These are phyloP conservation scores for Haberlea rhodopensis DNA, from an alignment of 257 asterid species.

Conservation along the genomic window DNA sequence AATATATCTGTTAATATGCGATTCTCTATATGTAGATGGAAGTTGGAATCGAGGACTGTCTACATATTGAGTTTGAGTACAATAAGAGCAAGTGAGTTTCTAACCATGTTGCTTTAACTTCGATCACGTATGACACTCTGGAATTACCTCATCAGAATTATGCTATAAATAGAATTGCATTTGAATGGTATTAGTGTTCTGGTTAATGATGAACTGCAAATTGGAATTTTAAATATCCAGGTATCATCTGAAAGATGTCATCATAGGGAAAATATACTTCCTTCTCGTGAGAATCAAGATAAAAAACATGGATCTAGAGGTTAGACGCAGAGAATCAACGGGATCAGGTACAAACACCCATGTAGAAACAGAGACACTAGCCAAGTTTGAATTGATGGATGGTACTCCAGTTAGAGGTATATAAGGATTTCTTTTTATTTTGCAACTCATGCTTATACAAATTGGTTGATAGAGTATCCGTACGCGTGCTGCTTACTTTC, in stretches of 20 bases:
- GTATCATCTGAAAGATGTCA: slow-evolving; percentile 96
- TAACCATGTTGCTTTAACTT: not conserved
- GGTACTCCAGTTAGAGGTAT: slow-evolving; percentile 99
- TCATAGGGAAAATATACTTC: slow-evolving; percentile 89
- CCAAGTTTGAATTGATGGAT: slow-evolving; percentile 97
- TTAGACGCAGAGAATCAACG: slow-evolving; percentile 93
- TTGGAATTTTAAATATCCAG: slow-evolving; percentile 43
- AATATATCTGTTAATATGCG: slow-evolving; percentile 3
- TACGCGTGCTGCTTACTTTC: too few species aligned
- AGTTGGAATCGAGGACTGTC: slow-evolving; percentile 98
- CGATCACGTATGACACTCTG: slow-evolving; percentile 7
- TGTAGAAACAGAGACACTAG: slow-evolving; percentile 97
- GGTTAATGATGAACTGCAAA: too few species aligned
- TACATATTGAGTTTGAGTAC: slow-evolving; percentile 97
- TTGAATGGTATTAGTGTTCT: not conserved
- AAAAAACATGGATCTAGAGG: slow-evolving; percentile 97
- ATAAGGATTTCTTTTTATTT: too few species aligned
- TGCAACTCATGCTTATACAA: too few species aligned
- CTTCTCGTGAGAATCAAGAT: slow-evolving; percentile 95
- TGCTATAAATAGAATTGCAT: not conserved
- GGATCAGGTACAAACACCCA: slow-evolving; percentile 95
- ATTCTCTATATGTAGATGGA: slow-evolving; percentile 72
- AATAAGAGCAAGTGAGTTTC: slow-evolving; percentile 88
- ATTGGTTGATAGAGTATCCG: too few species aligned
- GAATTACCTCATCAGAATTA: slow-evolving; percentile 11